Conservation (phyloP, 768 basidiomycete species). For the Suillus plorans region DNA sequence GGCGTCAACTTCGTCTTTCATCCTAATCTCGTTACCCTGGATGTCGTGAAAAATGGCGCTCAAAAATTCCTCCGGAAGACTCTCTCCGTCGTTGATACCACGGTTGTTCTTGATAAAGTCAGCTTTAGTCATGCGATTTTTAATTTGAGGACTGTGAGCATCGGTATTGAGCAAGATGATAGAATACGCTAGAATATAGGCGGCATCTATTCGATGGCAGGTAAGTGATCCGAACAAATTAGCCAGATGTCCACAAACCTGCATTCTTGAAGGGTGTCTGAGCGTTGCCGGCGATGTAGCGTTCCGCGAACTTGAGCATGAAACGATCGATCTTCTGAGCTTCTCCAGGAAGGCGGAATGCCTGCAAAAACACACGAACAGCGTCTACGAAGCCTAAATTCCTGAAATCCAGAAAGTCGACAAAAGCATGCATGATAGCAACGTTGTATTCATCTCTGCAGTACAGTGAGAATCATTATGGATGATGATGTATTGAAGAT, state of each 20-base stretch:
- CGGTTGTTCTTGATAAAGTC: constrained; percentile 96
- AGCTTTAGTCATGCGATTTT: constrained; percentile 87
- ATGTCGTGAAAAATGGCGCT: constrained; percentile 88
- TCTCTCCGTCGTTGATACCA: constrained; percentile 89
- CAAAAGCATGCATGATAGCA: constrained; percentile 96
- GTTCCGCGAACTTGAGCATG: constrained; percentile 98
- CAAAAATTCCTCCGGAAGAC: constrained; percentile 86
- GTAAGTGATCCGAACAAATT: constrained; percentile 9
- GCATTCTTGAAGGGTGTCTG: constrained; percentile 91
- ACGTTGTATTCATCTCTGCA: constrained; percentile 85
- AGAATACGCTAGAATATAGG: constrained; percentile 93
- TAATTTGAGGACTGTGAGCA: constrained; percentile 92
- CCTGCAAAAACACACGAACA: constrained; percentile 85
- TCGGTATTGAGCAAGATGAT: constrained; percentile 97
- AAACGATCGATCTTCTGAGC: constrained; percentile 98
- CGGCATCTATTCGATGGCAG: constrained; percentile 60
- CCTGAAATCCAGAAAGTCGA: constrained; percentile 87
- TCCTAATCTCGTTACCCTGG: constrained; percentile 87
- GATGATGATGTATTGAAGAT: neutral
- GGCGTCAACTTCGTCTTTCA: constrained; percentile 95
- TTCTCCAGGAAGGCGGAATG: constrained; percentile 96
- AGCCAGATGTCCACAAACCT: constrained; percentile 50
- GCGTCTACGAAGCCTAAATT: constrained; percentile 85
- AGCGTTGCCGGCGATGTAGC: constrained; percentile 88
- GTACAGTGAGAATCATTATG: constrained; percentile 1